Evolutionary conservation across 345 rosid species (phyloP).

Genomic region (Rubroshorea leprosula): DNA sequence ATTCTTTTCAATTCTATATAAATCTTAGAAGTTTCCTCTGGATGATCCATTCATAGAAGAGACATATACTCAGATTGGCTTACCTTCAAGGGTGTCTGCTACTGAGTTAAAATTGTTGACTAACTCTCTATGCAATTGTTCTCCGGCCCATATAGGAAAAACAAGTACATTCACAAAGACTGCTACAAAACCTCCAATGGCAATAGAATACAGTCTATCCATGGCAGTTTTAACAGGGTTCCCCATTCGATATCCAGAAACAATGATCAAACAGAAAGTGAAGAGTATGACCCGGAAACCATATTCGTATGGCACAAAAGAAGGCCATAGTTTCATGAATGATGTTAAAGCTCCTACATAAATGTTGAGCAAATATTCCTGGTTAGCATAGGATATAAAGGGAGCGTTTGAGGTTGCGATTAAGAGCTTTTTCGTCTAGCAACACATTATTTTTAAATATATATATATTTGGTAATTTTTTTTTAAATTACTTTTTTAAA

Average conservation of each 20-base stretch:
- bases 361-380: neutral
- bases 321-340: constrained; percentile 62
- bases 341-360: constrained; percentile 50
- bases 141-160: too few relatives aligned
- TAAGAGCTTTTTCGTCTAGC: too few relatives aligned
- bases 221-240: constrained; percentile 51
- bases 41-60: too few relatives aligned
- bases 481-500: too few relatives aligned
- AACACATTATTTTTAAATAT: too few relatives aligned
- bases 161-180: constrained; percentile 57
- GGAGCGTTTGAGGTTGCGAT: too few relatives aligned
- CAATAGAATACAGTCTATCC: constrained; percentile 60
- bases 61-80: neutral
- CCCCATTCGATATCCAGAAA: constrained; percentile 60
- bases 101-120: too few relatives aligned
- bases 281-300: constrained; percentile 58
- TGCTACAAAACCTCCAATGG: constrained; percentile 59
- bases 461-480: too few relatives aligned
- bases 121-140: too few relatives aligned
- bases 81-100: constrained; percentile 76
- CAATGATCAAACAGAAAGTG: constrained; percentile 60
- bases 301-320: constrained; percentile 56
- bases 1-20: neutral
- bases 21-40: too few relatives aligned
- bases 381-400: neutral